Percentiles rank a stretch among this genome's conserved stretches.
phyloP scores from a whole-genome alignment of 495 filamentous ascomycete species.

The Xeromyces bisporus region DNA sequence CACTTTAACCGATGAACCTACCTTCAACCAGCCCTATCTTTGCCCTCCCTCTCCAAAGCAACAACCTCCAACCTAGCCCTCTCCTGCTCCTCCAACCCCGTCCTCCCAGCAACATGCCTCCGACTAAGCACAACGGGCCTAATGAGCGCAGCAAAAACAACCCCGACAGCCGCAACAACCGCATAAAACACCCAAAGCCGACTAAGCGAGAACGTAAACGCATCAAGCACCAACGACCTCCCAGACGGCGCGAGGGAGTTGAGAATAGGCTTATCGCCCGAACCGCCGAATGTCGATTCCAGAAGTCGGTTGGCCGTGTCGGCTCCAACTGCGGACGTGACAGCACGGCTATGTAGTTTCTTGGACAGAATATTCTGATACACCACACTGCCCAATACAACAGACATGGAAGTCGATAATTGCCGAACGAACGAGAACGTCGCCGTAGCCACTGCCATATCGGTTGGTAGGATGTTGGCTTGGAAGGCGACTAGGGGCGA shows the following conservation, averaged over 20 bases:
- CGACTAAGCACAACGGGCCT: constrained; percentile 38
- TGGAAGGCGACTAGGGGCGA: constrained; percentile 43
- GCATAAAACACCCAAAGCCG: constrained; percentile 57
- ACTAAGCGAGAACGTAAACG: constrained; percentile 39
- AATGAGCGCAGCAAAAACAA: constrained; percentile 39
- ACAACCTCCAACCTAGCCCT: constrained; percentile 21
- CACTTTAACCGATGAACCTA: no score
- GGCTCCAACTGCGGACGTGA: constrained; percentile 21
- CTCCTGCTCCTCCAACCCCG: constrained; percentile 40
- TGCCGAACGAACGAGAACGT: constrained; percentile 37
- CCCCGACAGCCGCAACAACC: constrained; percentile 32
- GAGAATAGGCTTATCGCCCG: constrained; percentile 41
- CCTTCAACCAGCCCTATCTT: no score
- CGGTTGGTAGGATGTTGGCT: constrained; percentile 28
- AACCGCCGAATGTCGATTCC: constrained; percentile 36
- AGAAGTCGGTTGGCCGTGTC: constrained; percentile 16
- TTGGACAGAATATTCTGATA: constrained; percentile 38
- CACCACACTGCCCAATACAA: constrained; percentile 39
- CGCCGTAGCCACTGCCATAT: constrained; percentile 36
- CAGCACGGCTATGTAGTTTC: constrained; percentile 18
- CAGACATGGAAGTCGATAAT: constrained; percentile 32
- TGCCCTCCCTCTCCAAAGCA: constrained; percentile 8
- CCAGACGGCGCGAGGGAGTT: constrained; percentile 28
- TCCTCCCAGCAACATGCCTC: constrained; percentile 43
- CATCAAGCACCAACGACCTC: constrained; percentile 29